Evolutionary conservation across 768 basidiomycete species (phyloP).

Genomic region (Pholiota conissans): DNA sequence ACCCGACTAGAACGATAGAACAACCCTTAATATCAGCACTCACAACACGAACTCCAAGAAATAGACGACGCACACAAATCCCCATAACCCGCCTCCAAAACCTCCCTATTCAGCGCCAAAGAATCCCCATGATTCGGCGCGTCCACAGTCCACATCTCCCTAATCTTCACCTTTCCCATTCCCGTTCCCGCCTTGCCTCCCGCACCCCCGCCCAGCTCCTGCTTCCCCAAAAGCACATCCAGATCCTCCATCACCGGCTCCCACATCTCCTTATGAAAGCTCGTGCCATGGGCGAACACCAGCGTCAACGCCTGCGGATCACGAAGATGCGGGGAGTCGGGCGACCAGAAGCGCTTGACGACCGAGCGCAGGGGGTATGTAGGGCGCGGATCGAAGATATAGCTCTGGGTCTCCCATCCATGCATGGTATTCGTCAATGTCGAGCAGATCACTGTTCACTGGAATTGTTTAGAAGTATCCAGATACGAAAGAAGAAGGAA

Average conservation of each 20-base stretch:
- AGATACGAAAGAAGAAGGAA: too few species aligned
- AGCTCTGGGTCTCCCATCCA: slow-evolving; percentile 27
- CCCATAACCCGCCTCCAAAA: slow-evolving; percentile 39
- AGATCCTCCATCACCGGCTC: slow-evolving; percentile 54
- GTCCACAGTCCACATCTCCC: slow-evolving; percentile 53
- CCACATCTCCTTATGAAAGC: slow-evolving; percentile 62
- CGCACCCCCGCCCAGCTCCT: too few species aligned
- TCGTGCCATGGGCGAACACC: slow-evolving; percentile 52
- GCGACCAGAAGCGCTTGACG: slow-evolving; percentile 51
- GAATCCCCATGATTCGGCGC: slow-evolving; percentile 58
- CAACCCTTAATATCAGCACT: not conserved
- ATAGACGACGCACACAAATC: slow-evolving; percentile 36
- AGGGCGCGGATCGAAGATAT: slow-evolving; percentile 54
- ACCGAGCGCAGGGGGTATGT: slow-evolving; percentile 47
- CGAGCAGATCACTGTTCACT: too few species aligned
- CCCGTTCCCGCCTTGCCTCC: too few species aligned
- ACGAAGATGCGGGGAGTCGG: slow-evolving; percentile 28
- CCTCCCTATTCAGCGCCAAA: slow-evolving; percentile 45
- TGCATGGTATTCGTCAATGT: too few species aligned
- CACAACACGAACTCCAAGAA: not conserved
- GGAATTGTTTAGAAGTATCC: too few species aligned
- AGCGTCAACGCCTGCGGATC: slow-evolving; percentile 45
- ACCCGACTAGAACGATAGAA: slow-evolving; percentile 43
- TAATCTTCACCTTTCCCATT: slow-evolving; percentile 29
- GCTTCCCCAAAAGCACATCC: slow-evolving; percentile 25